Base-by-base conservation (phyloP, 306 rosid species). In the Begonia peltatifolia region DNA sequence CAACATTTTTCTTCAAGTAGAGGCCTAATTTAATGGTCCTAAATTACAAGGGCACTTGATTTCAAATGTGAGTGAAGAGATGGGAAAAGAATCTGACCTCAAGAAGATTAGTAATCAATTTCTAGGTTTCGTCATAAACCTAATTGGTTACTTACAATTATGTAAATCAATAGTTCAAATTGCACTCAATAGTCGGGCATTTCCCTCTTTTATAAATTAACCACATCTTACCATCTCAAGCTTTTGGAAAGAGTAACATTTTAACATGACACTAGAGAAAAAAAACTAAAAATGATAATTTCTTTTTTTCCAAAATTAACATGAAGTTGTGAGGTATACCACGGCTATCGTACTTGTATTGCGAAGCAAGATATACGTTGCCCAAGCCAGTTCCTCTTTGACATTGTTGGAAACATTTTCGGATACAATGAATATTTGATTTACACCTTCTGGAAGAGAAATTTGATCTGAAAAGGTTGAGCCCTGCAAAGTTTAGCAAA, bases 301-400 rank as follows among this genome's bases (percentile, higher is more conserved):
- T 30, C 6, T 30, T 30, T 30, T 30, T 30, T 30, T 30, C 38
- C 38, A 30, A 5, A 30, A 30, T 9, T 16, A 11, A 57, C 53
- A 68, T 49, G 54, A 53, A 59, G 16, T 43, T 35, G 64, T 4
- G 60, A 5, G 42, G 48, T 59, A 47, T 83, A 86, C 99, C 78
- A 50, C 84, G 42, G 86, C 66, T 46, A 79, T 54, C 50, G 88
- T 72, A 64, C 71, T 85, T 56, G 94, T 80, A 68, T 78, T 90
- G 54, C 90, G 87, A 67, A 90, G 63, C 68, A 85, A 61, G 66
- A 85, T 54, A 57, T 85, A 90, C 2, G 93, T 83, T 17, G 94
- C 77, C 97, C 97, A 85, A 67, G 97, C 95, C 56, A 90, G 55
- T 58, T 85, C 95, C 59, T 90, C 95, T 77, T 78, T 80, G 62